These are phyloP conservation scores for Boletus rubroflammeus DNA, from an alignment of 768 basidiomycete species.

Conservation along the genomic window DNA sequence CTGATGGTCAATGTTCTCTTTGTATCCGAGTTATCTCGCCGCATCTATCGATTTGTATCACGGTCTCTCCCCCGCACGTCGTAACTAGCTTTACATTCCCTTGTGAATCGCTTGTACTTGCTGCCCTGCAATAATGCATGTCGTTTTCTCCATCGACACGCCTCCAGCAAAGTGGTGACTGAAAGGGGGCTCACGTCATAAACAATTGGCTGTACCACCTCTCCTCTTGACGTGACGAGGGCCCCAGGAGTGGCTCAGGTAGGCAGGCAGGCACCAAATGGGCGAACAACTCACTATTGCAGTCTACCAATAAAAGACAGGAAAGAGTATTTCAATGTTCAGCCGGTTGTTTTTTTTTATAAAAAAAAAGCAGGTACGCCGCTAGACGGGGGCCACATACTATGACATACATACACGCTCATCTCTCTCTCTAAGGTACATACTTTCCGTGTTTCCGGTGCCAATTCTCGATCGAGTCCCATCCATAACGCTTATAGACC, in stretches of 20 bases:
- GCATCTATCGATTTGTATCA: background rate
- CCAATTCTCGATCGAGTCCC: constrained; percentile 53
- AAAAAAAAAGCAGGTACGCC: background rate
- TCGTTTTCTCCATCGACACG: background rate
- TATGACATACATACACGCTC: background rate
- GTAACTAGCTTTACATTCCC: background rate
- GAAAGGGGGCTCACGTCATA: too few relatives aligned
- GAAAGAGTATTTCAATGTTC: too few relatives aligned
- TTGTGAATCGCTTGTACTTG: background rate
- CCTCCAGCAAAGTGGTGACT: too few relatives aligned
- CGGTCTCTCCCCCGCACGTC: background rate
- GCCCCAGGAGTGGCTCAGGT: too few relatives aligned
- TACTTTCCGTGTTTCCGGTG: constrained; percentile 51
- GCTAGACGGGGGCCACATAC: too few relatives aligned
- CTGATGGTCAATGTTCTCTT: background rate
- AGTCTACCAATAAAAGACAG: too few relatives aligned
- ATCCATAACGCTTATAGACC: constrained; percentile 42
- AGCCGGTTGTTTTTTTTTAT: too few relatives aligned
- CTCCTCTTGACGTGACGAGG: too few relatives aligned
- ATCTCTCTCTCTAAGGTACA: constrained; percentile 13
- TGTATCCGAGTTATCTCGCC: background rate
- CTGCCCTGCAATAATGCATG: background rate
- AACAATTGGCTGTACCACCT: too few relatives aligned
- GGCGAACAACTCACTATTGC: too few relatives aligned
- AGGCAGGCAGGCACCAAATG: too few relatives aligned